These are phyloP conservation scores for Crithidia fasciculata DNA, from an alignment of 208 protist species.

Conservation along the genomic window DNA sequence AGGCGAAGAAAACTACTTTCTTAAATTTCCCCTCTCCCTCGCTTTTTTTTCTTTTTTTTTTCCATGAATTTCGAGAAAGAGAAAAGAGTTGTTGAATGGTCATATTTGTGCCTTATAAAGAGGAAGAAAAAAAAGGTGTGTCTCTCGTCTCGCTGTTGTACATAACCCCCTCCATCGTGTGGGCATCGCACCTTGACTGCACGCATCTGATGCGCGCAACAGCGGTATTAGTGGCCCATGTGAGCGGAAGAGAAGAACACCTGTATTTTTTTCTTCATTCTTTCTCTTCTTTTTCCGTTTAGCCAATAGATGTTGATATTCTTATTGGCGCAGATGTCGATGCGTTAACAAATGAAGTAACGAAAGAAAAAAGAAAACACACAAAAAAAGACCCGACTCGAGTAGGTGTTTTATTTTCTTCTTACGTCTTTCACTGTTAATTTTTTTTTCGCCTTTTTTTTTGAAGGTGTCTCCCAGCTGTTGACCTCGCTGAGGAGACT, in stretches of 20 bases:
- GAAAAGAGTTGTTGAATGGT: too few species aligned
- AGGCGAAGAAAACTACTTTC: conserved; percentile 8
- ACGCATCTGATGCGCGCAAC: too few species aligned
- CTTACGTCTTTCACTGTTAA: neutral
- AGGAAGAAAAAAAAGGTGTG: neutral
- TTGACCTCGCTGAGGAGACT: conserved; percentile 14
- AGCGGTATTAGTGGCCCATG: too few species aligned
- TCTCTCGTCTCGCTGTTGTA: conserved; percentile 15
- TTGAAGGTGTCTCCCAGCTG: neutral
- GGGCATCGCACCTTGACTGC: too few species aligned
- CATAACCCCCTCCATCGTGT: neutral
- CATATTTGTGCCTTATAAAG: too few species aligned
- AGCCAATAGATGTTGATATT: too few species aligned
- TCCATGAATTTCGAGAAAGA: too few species aligned
- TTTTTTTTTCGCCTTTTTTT: conserved; percentile 20
- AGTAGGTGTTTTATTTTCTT: neutral
- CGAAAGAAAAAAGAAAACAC: conserved; percentile 1
- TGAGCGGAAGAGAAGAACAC: too few species aligned
- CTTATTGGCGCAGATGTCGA: too few species aligned
- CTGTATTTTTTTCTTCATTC: neutral
- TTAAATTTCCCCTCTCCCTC: conserved; percentile 8
- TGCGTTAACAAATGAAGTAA: too few species aligned
- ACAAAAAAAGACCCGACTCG: neutral
- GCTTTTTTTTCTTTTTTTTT: conserved; percentile 7
- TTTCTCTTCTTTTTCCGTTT: too few species aligned